Base-by-base conservation (phyloP, 768 basidiomycete species). In the Mycena epipterygia region DNA sequence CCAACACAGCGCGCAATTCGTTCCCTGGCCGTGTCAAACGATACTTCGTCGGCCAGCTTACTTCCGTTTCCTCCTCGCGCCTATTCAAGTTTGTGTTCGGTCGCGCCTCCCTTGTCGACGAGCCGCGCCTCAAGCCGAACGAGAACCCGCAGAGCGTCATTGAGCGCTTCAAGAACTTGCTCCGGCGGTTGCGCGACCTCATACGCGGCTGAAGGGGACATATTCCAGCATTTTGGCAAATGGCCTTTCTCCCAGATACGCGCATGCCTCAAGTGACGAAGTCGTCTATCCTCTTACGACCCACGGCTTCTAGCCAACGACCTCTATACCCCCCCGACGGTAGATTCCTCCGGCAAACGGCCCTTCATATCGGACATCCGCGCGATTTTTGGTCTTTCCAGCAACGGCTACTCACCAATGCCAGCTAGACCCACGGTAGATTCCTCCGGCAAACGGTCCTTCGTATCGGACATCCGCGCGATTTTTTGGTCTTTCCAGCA, bases 1-100 rank as follows among this genome's bases (percentile, higher is more conserved):
- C 63, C n/a, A n/a, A n/a, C n/a, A n/a, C n/a, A 53, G 55, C 51
- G 46, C 68, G 55, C 48, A 25, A 27, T 8, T 37, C 56, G 55
- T 13, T 58, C 23, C 29, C 56, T 19, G 23, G 17, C 25, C 60
- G 46, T 30, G 44, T 58, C 17, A 58, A 42, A 46, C 62, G 35
- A 57, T 27, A 23, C 37, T 30, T 70, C 63, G 32, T 51, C 48
- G 42, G 17, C 25, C n/a, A 37, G 21, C 3, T 65, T 12, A 25
- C 5, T 13, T 63, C 46, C 9, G 61, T 51, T 19, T 44, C 37
- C n/a, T 61, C 60, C 23, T 46, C 33, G 33, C 68, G 44, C 44
- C 44, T 39, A 14, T 37, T 64, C 46, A 25, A 49, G 39, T 32
- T 48, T 19, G 6, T 68, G 29, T 19, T 48, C 44, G 19, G 44